A percentile compares a stretch with the other conserved stretches of the same genome.
Conservation (phyloP, 1,284 basidiomycete species). For the Naganishia albida region DNA sequence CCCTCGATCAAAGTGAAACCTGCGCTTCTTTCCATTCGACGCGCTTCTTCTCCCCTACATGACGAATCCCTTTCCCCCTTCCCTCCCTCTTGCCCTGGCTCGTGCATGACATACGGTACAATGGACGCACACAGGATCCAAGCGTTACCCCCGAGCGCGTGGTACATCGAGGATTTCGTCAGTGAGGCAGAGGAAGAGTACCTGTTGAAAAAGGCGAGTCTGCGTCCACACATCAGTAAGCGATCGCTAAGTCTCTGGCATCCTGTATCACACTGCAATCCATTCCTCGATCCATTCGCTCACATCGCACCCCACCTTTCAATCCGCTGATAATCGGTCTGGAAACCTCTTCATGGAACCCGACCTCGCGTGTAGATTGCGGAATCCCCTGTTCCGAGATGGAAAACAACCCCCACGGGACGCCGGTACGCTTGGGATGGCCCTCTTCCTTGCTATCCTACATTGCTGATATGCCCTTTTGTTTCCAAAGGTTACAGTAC, state of each 20-base stretch:
- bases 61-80: no score
- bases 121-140: conserved; percentile 10
- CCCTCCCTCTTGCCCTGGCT: no score
- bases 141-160: conserved; percentile 32
- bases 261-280: not conserved
- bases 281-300: not conserved
- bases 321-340: no score
- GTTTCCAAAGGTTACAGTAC: conserved; percentile 72
- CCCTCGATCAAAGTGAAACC: no score
- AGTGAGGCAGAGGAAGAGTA: conserved; percentile 75
- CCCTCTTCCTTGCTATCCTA: not conserved
- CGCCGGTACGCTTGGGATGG: conserved; percentile 70
- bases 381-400: conserved; percentile 49
- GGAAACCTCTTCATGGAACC: no score
- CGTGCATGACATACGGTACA: no score
- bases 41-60: no score
- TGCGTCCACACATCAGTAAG: conserved; percentile 3
- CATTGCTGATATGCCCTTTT: not conserved
- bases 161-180: conserved; percentile 78
- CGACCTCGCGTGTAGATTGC: not conserved
- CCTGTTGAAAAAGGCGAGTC: conserved; percentile 68
- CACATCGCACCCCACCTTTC: no score
- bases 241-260: no score
- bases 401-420: conserved; percentile 74
- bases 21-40: no score